Conservation (phyloP, 805 yeast genomes). For the Sugiyamaella marilandica region DNA sequence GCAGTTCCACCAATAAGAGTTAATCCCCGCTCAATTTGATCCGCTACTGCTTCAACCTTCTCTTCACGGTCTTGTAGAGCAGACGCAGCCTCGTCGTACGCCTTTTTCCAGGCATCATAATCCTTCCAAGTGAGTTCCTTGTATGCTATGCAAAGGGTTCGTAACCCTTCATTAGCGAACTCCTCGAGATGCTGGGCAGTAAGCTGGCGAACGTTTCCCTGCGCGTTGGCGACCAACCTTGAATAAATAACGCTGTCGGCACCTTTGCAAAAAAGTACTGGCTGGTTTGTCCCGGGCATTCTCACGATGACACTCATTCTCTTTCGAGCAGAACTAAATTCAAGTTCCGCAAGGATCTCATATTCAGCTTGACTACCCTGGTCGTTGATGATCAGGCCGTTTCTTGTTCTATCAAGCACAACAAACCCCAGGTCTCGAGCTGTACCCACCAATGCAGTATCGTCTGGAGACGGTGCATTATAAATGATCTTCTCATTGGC, state of each 20-base stretch:
- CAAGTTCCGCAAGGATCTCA: constrained; percentile 51
- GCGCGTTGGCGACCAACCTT: constrained; percentile 34
- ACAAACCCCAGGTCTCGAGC: constrained; percentile 72
- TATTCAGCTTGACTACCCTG: constrained; percentile 45
- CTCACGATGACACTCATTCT: constrained; percentile 72
- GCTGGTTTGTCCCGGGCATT: constrained; percentile 37
- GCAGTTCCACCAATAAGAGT: constrained; percentile 72
- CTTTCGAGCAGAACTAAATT: constrained; percentile 68
- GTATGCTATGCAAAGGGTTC: constrained; percentile 70
- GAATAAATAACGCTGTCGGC: constrained; percentile 69
- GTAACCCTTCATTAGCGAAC: constrained; percentile 70
- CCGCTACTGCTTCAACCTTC: constrained; percentile 48
- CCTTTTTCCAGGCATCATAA: constrained; percentile 47
- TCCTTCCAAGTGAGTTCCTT: constrained; percentile 41
- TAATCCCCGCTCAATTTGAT: constrained; percentile 55
- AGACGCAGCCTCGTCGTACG: constrained; percentile 48
- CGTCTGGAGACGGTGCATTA: constrained; percentile 83
- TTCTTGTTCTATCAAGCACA: constrained; percentile 50
- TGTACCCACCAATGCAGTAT: constrained; percentile 70
- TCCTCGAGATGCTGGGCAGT: constrained; percentile 64
- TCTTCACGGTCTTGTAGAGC: constrained; percentile 58
- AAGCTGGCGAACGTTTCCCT: constrained; percentile 41
- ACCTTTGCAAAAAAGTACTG: constrained; percentile 58
- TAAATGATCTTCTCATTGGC: constrained; percentile 40
- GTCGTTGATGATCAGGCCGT: constrained; percentile 39